A percentile compares a stretch with the other conserved stretches of the same genome.
Evolutionary conservation across 805 yeast species (phyloP).

Genomic region (Myxozyma geophila): DNA sequence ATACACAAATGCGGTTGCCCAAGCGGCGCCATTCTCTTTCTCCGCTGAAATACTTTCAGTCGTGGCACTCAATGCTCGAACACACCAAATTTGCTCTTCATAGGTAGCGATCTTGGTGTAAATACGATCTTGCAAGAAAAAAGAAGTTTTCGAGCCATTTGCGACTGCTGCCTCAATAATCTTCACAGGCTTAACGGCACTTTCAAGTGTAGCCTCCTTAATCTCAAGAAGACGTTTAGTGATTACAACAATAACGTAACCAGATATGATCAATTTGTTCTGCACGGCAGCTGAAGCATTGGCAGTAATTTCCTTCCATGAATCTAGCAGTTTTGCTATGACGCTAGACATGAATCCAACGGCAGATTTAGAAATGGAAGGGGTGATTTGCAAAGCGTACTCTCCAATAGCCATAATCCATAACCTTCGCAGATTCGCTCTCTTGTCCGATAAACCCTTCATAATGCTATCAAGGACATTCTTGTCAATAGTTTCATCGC

Average conservation of each 20-base stretch:
- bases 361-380: constrained; percentile 9
- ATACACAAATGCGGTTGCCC: constrained; percentile 38
- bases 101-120: constrained; percentile 54
- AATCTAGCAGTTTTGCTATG: constrained; percentile 41
- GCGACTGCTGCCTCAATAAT: constrained; percentile 41
- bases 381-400: constrained; percentile 37
- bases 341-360: constrained; percentile 37
- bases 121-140: constrained; percentile 54
- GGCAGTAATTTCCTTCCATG: constrained; percentile 53
- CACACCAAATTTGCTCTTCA: constrained; percentile 59
- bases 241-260: constrained; percentile 54
- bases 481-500: constrained; percentile 39
- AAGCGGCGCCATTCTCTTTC: constrained; percentile 33
- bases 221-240: constrained; percentile 35
- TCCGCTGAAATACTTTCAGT: constrained; percentile 35
- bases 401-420: constrained; percentile 67
- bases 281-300: constrained; percentile 61
- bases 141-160: constrained; percentile 54
- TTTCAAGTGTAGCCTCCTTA: constrained; percentile 40
- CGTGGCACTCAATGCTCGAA: constrained; percentile 51
- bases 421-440: constrained; percentile 61
- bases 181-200: constrained; percentile 20
- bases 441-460: constrained; percentile 71
- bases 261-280: constrained; percentile 57
- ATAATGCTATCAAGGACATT: constrained; percentile 46